Percentiles rank a stretch among this genome's conserved stretches.
Evolutionary conservation across 139 green algal genomes (phyloP).

Genomic region (Trebouxia sp.): DNA sequence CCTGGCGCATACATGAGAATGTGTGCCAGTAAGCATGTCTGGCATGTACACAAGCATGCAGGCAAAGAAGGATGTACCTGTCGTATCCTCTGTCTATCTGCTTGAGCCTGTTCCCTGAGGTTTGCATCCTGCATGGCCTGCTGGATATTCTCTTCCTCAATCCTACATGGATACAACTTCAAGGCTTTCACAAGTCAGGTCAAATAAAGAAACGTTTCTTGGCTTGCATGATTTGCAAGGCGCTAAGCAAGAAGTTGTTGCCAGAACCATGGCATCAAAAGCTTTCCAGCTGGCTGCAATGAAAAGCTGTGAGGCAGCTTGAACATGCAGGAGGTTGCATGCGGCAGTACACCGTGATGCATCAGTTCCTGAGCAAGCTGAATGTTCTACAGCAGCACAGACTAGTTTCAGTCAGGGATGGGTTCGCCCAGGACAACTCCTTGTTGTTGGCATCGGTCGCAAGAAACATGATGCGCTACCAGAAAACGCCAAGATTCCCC

Average conservation of each 20-base stretch:
- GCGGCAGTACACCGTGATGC: too few relatives aligned
- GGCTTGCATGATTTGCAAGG: not conserved
- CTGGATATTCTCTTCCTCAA: constrained; percentile 10
- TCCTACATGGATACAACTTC: too few relatives aligned
- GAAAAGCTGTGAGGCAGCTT: not conserved
- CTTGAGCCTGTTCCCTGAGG: constrained; percentile 3
- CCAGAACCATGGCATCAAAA: not conserved
- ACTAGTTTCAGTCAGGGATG: too few relatives aligned
- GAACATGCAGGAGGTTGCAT: not conserved
- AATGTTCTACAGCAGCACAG: too few relatives aligned
- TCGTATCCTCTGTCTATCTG: not conserved
- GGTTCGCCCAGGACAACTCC: too few relatives aligned
- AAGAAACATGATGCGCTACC: too few relatives aligned
- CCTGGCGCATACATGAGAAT: not conserved
- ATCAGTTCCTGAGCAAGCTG: too few relatives aligned
- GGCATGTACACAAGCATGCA: not conserved
- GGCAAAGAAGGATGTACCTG: not conserved
- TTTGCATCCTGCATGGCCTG: constrained; percentile 25
- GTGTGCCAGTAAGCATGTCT: not conserved
- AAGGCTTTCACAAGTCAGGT: too few relatives aligned
- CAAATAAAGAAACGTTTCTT: not conserved
- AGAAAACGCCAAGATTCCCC: too few relatives aligned
- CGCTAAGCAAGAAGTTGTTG: not conserved
- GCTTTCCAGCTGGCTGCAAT: not conserved
- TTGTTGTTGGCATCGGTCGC: too few relatives aligned